Conservation (phyloP, 2,329 filamentous ascomycete species). For the Cytospora piceae region DNA sequence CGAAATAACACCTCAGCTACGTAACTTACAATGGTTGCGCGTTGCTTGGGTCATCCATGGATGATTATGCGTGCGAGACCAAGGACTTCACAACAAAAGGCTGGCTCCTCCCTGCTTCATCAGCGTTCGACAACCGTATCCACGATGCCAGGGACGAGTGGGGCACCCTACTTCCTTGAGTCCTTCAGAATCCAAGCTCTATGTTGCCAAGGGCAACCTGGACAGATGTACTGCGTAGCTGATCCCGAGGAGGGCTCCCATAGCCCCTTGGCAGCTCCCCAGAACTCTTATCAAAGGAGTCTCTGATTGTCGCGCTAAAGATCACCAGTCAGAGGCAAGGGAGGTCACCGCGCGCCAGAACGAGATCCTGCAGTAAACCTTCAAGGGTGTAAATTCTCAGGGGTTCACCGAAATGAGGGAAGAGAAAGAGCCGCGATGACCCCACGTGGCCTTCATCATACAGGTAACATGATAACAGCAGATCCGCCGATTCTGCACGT, state of each 20-base stretch:
- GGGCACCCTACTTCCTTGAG: too few species aligned
- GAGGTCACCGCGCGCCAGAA: not conserved
- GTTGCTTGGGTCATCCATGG: not conserved
- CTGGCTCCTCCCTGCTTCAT: not conserved
- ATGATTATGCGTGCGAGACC: not conserved
- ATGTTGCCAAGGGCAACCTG: not conserved
- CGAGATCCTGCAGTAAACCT: not conserved
- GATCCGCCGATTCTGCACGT: not conserved
- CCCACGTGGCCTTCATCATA: not conserved
- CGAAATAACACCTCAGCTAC: slow-evolving; percentile 20
- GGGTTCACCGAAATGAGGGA: not conserved
- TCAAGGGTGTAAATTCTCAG: not conserved
- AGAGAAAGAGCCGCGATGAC: not conserved
- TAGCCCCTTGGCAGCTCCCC: not conserved
- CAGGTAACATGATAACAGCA: not conserved
- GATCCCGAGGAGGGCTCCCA: not conserved
- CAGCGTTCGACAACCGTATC: not conserved
- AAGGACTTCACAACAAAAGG: not conserved
- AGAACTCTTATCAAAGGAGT: not conserved
- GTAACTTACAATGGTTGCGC: not conserved
- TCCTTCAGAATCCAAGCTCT: not conserved
- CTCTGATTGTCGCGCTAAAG: not conserved
- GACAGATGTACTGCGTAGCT: not conserved
- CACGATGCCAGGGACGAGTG: not conserved
- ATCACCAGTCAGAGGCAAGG: not conserved